phyloP scores from a whole-genome alignment of 179 eudicot species.

The Silene vulgaris region DNA sequence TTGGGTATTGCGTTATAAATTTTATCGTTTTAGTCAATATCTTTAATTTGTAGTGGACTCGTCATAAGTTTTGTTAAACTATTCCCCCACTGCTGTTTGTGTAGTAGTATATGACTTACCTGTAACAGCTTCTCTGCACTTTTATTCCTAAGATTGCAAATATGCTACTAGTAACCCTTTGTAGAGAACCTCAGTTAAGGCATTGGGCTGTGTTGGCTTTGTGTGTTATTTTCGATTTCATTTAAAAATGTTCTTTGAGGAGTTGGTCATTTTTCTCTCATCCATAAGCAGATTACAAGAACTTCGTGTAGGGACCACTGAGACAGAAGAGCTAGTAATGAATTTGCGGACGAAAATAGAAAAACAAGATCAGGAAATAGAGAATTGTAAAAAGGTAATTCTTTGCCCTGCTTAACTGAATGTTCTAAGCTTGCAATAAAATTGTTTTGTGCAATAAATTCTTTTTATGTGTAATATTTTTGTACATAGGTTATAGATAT shows the following conservation, averaged over 20 bases:
- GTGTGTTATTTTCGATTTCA: slow-evolving; percentile 4
- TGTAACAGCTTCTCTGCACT: too few species aligned
- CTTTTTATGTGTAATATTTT: neutral
- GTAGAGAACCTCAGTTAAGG: neutral
- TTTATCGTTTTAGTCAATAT: neutral
- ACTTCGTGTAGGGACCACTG: slow-evolving; percentile 40
- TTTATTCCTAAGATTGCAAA: too few species aligned
- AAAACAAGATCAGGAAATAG: slow-evolving; percentile 53
- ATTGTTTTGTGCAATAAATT: slow-evolving; percentile 5
- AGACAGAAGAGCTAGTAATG: slow-evolving; percentile 44
- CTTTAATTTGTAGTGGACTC: slow-evolving; percentile 1
- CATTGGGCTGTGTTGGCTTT: neutral
- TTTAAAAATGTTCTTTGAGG: neutral
- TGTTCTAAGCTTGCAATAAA: neutral
- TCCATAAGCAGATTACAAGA: slow-evolving; percentile 64
- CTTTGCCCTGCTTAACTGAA: neutral
- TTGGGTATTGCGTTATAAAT: slow-evolving; percentile 3
- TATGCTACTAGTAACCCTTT: neutral
- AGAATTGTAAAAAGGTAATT: slow-evolving; percentile 55
- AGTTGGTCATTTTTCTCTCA: slow-evolving; percentile 1
- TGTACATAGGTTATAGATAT: slow-evolving; percentile 56
- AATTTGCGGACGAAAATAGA: slow-evolving; percentile 46
- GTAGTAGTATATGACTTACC: too few species aligned
- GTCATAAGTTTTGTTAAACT: slow-evolving; percentile 5
- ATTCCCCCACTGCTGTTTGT: neutral